These are phyloP conservation scores for Penicillium roqueforti DNA, from an alignment of 495 filamentous ascomycete species.

Conservation along the genomic window DNA sequence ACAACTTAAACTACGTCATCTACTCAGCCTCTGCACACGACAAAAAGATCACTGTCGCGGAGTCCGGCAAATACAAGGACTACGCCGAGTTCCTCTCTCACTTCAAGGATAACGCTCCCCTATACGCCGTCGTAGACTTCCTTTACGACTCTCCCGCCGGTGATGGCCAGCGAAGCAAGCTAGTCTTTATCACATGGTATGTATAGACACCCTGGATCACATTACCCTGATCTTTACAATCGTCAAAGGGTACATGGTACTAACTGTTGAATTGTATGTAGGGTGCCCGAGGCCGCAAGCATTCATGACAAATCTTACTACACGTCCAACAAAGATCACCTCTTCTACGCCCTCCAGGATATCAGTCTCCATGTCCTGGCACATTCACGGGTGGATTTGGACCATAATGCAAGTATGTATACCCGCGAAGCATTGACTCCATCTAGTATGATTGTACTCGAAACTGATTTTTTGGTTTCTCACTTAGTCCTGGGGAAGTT, in stretches of 20 bases:
- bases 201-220: neutral
- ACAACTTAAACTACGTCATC: constrained; percentile 19
- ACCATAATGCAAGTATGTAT: constrained; percentile 19
- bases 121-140: constrained; percentile 20
- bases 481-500: constrained; percentile 12
- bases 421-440: neutral
- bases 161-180: constrained; percentile 15
- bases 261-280: constrained; percentile 1
- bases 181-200: constrained; percentile 25
- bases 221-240: neutral
- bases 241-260: neutral
- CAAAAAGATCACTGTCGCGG: constrained; percentile 22
- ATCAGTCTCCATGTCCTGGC: constrained; percentile 26
- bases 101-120: constrained; percentile 17
- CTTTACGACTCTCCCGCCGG: constrained; percentile 16
- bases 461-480: neutral
- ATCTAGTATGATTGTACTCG: neutral
- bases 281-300: constrained; percentile 20
- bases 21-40: constrained; percentile 22
- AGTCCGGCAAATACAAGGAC: constrained; percentile 19
- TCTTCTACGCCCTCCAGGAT: constrained; percentile 14
- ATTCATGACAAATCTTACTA: constrained; percentile 22
- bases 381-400: constrained; percentile 12
- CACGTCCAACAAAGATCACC: constrained; percentile 22
- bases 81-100: constrained; percentile 15